A percentile compares a stretch with the other conserved stretches of the same genome.
Evolutionary conservation across 2,329 filamentous ascomycete species (phyloP).

Genomic region (Aureobasidium sp.): DNA sequence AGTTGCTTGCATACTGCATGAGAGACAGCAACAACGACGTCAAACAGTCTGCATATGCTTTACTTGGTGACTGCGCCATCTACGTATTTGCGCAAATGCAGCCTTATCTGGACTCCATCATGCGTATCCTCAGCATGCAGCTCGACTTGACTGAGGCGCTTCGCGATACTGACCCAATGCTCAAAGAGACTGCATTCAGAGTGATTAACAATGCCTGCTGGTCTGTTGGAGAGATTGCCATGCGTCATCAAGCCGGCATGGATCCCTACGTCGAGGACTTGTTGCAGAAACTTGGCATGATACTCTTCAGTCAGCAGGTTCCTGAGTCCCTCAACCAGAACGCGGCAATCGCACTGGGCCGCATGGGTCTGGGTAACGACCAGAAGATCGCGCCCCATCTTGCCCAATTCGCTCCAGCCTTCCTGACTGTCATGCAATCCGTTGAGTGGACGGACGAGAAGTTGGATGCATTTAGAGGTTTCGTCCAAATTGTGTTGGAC

Average conservation of each 20-base stretch:
- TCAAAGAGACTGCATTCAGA: slow-evolving; percentile 60
- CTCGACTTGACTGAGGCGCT: slow-evolving; percentile 67
- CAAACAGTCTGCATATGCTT: slow-evolving; percentile 88
- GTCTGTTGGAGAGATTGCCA: slow-evolving; percentile 87
- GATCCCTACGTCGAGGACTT: slow-evolving; percentile 69
- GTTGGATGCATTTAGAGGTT: slow-evolving; percentile 84
- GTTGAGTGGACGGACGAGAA: slow-evolving; percentile 91
- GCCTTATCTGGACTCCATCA: slow-evolving; percentile 62
- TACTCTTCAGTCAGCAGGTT: slow-evolving; percentile 77
- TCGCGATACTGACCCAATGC: slow-evolving; percentile 62
- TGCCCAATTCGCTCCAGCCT: slow-evolving; percentile 70
- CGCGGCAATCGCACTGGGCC: slow-evolving; percentile 83
- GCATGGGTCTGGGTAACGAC: slow-evolving; percentile 73
- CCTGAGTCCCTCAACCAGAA: slow-evolving; percentile 88
- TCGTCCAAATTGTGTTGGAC: slow-evolving; percentile 72
- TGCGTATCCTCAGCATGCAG: slow-evolving; percentile 79
- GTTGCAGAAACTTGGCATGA: slow-evolving; percentile 69
- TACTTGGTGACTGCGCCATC: slow-evolving; percentile 90
- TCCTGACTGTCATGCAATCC: slow-evolving; percentile 73
- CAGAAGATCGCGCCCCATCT: slow-evolving; percentile 73
- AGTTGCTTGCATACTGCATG: slow-evolving; percentile 86
- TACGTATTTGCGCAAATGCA: slow-evolving; percentile 81
- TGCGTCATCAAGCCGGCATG: slow-evolving; percentile 68
- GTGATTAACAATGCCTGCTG: slow-evolving; percentile 98
- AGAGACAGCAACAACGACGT: slow-evolving; percentile 87